phyloP scores from a whole-genome alignment of 2,329 filamentous ascomycete species.

The Pseudogymnoascus sp. region DNA sequence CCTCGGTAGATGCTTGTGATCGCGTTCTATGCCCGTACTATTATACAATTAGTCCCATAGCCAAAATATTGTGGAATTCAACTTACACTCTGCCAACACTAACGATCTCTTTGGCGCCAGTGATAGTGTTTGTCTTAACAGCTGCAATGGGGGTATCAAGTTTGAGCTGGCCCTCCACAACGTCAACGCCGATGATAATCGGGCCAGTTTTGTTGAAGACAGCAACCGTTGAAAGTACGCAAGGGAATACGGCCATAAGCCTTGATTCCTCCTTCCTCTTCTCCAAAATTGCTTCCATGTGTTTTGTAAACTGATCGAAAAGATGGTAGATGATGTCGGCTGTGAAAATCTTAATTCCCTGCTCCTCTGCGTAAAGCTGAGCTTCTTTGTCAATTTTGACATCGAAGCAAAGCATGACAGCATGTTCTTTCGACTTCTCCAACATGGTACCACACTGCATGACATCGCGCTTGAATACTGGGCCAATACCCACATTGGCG shows the following conservation, averaged over 20 bases:
- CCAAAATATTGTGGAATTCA: background rate
- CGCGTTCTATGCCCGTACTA: conserved; percentile 92
- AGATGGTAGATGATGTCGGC: conserved; percentile 99
- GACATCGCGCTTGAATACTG: conserved; percentile 95
- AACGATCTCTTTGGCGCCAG: conserved; percentile 76
- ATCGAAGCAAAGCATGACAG: conserved; percentile 99
- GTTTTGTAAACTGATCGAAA: conserved; percentile 92
- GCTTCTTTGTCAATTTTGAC: conserved; percentile 99
- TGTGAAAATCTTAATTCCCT: conserved; percentile 95
- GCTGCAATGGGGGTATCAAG: conserved; percentile 85
- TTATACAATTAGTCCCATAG: conserved; percentile 21
- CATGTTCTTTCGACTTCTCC: conserved; percentile 88
- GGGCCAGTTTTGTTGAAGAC: conserved; percentile 98
- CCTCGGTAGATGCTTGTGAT: conserved; percentile 87
- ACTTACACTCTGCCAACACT: conserved; percentile 70
- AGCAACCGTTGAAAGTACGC: conserved; percentile 78
- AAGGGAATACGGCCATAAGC: conserved; percentile 93
- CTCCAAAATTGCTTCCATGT: conserved; percentile 80
- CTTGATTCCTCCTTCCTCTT: conserved; percentile 96
- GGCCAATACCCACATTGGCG: conserved; percentile 92
- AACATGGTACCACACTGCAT: conserved; percentile 94
- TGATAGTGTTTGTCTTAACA: conserved; percentile 72
- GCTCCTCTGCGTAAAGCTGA: conserved; percentile 79
- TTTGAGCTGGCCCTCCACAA: conserved; percentile 78
- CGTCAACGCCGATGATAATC: conserved; percentile 92